Conservation (phyloP, 164 flowering plant genomes). For the Malania oleifera region DNA sequence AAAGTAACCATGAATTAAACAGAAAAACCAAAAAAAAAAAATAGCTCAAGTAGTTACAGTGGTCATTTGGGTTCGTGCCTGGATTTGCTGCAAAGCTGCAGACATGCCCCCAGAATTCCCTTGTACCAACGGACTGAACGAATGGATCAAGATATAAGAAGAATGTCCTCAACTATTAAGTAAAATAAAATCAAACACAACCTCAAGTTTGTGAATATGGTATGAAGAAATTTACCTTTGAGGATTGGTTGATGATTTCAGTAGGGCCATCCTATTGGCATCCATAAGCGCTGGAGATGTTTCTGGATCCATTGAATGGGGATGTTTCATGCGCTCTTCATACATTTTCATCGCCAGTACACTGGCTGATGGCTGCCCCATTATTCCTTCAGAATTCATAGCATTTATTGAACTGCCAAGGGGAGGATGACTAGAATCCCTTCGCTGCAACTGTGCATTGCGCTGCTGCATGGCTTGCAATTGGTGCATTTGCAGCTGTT, state of each 20-base stretch:
- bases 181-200: conserved; percentile 1
- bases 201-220: background rate
- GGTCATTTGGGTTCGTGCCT: conserved; percentile 51
- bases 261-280: conserved; percentile 74
- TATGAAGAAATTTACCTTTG: conserved; percentile 45
- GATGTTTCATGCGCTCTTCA: conserved; percentile 69
- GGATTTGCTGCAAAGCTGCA: conserved; percentile 78
- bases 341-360: conserved; percentile 72
- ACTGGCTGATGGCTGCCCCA: conserved; percentile 74
- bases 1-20: background rate
- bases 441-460: conserved; percentile 55
- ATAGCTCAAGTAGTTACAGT: conserved; percentile 41
- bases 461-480: conserved; percentile 73
- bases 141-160: conserved; percentile 21
- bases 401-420: conserved; percentile 55
- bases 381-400: conserved; percentile 62
- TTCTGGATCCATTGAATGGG: conserved; percentile 68
- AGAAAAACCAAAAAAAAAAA: background rate
- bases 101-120: conserved; percentile 68
- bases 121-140: conserved; percentile 75
- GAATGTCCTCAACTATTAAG: background rate
- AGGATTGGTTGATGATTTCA: conserved; percentile 64
- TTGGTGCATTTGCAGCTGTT: conserved; percentile 75
- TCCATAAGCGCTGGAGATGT: conserved; percentile 66
- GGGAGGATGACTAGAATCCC: conserved; percentile 64